Base-by-base conservation (phyloP, 345 rosid species). In the thale cress (Arabidopsis thaliana) region DNA sequence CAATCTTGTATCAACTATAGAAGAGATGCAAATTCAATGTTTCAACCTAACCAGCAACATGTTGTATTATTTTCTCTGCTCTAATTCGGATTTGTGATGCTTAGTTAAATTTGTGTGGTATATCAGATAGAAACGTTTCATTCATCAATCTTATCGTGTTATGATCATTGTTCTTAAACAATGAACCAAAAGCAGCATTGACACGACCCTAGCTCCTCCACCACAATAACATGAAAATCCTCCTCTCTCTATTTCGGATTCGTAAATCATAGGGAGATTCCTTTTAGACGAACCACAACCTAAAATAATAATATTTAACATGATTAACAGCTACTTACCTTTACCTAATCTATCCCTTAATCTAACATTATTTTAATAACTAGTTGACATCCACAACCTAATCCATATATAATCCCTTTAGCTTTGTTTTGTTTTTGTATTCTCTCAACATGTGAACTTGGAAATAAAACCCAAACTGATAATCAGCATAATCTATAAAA, bases 361-460 rank as follows among this genome's bases (percentile, higher is more conserved):
- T 53, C 58, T 30, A 44, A 23, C 69, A 63, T 62, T 69, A 40
- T 52, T 52, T 62, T 16, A 50, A 34, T 53, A 53, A 53, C 20
- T 53, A 51, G 30, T 24, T 34, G 13, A 61, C 58, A 64, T 62
- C 51, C 70, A 53, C 40, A 45, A 53, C 79, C 74, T 69, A 69
- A 76, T 42, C 49, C 50, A 51, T 10, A 16, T 16, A 16, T 16
- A 68, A 23, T 28, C 52, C 45, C 46, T 23, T 67, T 14, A 65
- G 4, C 36, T 11, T 57, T 16, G 11, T 3, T 8, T 22, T n/a
- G 30, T 52, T 12, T 25, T 52, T 5, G 5, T 13, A 14, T 40
- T 23, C 28, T 44, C 30, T 23, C 40, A 24, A 65, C 57, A 44
- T 44, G 48, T 44, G 16, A 44, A 55, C 4, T 65, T n/a, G 14